Conservation (phyloP, 73 alveolate genomes). For the Paramecium bursaria region DNA sequence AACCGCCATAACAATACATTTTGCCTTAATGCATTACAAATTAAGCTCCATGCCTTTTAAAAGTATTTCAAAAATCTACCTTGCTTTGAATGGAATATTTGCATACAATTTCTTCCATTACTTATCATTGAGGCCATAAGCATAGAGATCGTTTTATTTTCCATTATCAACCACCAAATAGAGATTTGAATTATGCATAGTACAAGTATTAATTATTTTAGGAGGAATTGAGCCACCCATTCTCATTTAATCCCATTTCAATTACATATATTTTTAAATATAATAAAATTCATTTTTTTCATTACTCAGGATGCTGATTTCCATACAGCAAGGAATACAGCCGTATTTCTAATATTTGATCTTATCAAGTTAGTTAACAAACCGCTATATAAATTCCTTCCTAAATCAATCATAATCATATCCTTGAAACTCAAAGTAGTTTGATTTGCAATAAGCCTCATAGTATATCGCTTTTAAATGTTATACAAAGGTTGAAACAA, state of each 20-base stretch:
- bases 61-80: conserved; percentile 9
- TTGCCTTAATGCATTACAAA: conserved; percentile 40
- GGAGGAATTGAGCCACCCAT: conserved; percentile 31
- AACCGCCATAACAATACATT: conserved; percentile 55
- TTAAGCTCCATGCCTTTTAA: conserved; percentile 13
- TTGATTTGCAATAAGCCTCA: too few relatives aligned
- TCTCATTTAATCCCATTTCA: conserved; percentile 35
- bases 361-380: too few relatives aligned
- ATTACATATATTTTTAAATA: conserved; percentile 8
- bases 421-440: too few relatives aligned
- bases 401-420: too few relatives aligned
- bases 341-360: too few relatives aligned
- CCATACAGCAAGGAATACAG: too few relatives aligned
- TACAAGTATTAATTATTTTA: conserved; percentile 43
- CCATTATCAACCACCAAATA: conserved; percentile 46
- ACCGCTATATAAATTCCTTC: too few relatives aligned
- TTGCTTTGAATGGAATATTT: conserved; percentile 50
- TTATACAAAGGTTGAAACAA: too few relatives aligned
- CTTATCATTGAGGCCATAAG: conserved; percentile 29
- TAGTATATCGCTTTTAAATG: too few relatives aligned
- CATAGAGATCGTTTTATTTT: conserved; percentile 52
- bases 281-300: too few relatives aligned
- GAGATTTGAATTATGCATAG: conserved; percentile 22
- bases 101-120: conserved; percentile 32
- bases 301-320: too few relatives aligned